Conservation (phyloP, 2,329 filamentous ascomycete species). For the Didymella arachidicola region DNA sequence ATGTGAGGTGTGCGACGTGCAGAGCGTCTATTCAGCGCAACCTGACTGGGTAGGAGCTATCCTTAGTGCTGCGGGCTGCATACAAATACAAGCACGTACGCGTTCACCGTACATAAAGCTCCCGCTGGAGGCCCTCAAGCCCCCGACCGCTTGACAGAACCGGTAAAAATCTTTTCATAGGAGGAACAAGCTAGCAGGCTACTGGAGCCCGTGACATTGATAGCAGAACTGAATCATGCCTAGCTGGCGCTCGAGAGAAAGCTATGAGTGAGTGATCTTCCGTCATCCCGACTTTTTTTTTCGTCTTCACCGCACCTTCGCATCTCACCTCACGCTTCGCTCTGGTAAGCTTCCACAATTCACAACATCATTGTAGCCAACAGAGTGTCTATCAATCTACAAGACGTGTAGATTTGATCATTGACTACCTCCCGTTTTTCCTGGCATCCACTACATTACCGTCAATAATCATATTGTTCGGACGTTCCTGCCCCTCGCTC, state of each 20-base stretch:
- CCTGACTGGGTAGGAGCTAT: slow-evolving; percentile 20
- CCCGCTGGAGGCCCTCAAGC: slow-evolving; percentile 15
- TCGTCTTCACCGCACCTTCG: slow-evolving; percentile 29
- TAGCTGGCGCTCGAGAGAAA: slow-evolving; percentile 51
- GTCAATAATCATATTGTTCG: slow-evolving; percentile 6
- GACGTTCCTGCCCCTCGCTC: slow-evolving; percentile 8
- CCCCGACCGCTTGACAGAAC: slow-evolving; percentile 33
- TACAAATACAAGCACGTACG: slow-evolving; percentile 26
- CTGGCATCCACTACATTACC: too few species aligned
- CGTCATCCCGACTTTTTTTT: slow-evolving; percentile 24
- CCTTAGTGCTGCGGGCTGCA: slow-evolving; percentile 26
- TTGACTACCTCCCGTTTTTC: not conserved
- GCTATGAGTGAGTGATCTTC: slow-evolving; percentile 50
- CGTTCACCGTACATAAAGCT: slow-evolving; percentile 43
- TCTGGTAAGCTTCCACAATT: slow-evolving; percentile 17
- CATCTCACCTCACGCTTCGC: slow-evolving; percentile 16
- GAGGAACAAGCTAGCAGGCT: slow-evolving; percentile 34
- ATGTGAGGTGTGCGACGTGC: slow-evolving; percentile 23
- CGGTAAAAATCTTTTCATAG: slow-evolving; percentile 28
- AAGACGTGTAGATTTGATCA: too few species aligned
- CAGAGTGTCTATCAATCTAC: too few species aligned
- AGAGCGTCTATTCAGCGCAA: slow-evolving; percentile 16
- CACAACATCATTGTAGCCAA: too few species aligned
- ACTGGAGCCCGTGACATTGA: slow-evolving; percentile 25
- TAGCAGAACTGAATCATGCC: slow-evolving; percentile 44